phyloP scores from a whole-genome alignment of 805 yeast species.

The Nakazawaea ernobii region DNA sequence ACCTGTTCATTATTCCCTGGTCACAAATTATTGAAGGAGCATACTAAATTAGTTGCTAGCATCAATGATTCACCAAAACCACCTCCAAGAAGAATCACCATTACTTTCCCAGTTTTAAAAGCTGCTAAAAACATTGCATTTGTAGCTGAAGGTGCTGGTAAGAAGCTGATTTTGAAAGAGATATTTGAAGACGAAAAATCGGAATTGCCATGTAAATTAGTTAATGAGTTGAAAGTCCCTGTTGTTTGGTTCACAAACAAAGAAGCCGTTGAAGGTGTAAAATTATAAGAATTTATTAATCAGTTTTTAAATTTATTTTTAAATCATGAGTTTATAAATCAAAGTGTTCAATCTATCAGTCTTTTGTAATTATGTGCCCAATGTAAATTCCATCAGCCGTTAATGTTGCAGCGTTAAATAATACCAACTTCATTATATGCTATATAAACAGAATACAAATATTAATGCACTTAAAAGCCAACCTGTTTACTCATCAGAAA shows the following conservation, averaged over 20 bases:
- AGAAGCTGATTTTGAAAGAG: conserved; percentile 64
- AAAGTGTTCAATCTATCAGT: not conserved
- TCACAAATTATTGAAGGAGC: conserved; percentile 59
- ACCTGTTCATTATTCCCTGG: conserved; percentile 92
- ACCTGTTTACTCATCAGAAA: not conserved
- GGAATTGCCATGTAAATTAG: conserved; percentile 67
- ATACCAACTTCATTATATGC: no score
- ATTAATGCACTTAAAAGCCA: not conserved
- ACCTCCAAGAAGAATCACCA: conserved; percentile 86
- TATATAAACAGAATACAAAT: conserved; percentile 4
- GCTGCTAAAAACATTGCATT: conserved; percentile 56
- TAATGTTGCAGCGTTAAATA: no score
- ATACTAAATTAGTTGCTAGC: conserved; percentile 46
- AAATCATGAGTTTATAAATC: conserved; percentile 15
- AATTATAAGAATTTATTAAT: not conserved
- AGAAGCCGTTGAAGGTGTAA: conserved; percentile 65
- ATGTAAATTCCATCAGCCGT: not conserved
- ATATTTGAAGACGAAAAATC: conserved; percentile 52
- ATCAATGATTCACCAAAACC: conserved; percentile 88
- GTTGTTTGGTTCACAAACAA: conserved; percentile 83
- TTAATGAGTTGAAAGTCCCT: conserved; percentile 51
- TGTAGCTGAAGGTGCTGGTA: conserved; percentile 86
- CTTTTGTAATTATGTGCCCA: not conserved
- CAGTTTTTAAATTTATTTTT: no score
- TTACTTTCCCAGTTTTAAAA: conserved; percentile 73